Evolutionary conservation across 108 stramenopile species (phyloP), one percentile per base, ranked within the genome.

Genomic region (Schizochytrium sp.): DNA sequence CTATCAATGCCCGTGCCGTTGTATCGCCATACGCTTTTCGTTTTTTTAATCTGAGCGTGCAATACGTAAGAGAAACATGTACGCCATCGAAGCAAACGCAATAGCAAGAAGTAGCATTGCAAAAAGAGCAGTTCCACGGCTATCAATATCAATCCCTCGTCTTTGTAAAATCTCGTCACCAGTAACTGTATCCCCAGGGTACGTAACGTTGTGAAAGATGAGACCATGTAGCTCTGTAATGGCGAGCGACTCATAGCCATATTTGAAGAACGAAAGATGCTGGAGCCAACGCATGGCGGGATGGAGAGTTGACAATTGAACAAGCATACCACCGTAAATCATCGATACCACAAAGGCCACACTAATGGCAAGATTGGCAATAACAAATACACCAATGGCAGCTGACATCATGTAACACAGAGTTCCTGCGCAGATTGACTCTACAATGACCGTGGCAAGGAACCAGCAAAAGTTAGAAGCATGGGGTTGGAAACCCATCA

Each of bases 401-500:
- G 64, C 64, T 7, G 64, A 69, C 64, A 69, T 69, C 64, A 69
- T 69, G 64, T 69, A 69, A 44, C 64, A 69, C 42, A 69, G 64
- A 1, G 64, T 15, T 38, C 64, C 64, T 38, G 64, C 64, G 64
- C 64, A 69, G 44, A 69, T 69, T 38, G 64, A 69, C 64, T 69
- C 64, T 2, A 69, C 64, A 3, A 69, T 44, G 64, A 69, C 64
- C 12, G 64, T 69, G 12, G 15, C 64, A 44, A 69, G 42, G 2
- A 69, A 69, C 64, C 64, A 69, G 19, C 42, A 38, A 15, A 69
- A 69, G 15, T 69, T 69, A 44, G 64, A 7, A 69, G 44, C 8
- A 44, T 69, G 64, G 5, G 64, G 12, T 44, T 69, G 64, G 28
- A 69, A 69, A 7, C 64, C 64, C 64, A 69, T 69, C 64, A 69